Percentiles rank a stretch among this genome's conserved stretches.
Evolutionary conservation across 768 basidiomycete genomes (phyloP).

Genomic region (Termitomyces titanicus): DNA sequence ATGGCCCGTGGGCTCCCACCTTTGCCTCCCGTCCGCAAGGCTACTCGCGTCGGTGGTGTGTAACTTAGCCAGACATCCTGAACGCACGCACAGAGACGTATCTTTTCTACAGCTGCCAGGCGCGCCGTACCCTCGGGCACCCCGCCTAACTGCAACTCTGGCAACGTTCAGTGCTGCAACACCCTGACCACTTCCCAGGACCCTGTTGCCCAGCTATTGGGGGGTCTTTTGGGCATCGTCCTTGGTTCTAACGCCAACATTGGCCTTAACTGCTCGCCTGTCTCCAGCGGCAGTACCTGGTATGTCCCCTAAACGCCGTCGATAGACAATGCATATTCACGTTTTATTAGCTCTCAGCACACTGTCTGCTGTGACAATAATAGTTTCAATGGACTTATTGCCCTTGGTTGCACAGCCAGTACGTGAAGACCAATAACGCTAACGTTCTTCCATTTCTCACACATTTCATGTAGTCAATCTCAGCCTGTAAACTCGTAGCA

Average conservation of each 20-base stretch:
- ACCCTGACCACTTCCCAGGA: conserved; percentile 17
- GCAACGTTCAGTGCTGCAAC: conserved; percentile 43
- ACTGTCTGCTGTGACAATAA: conserved; percentile 47
- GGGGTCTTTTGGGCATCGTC: conserved; percentile 29
- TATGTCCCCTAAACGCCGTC: conserved; percentile 10
- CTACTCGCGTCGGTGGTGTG: conserved; percentile 30
- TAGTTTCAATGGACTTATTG: conserved; percentile 39
- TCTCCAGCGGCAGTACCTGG: conserved; percentile 27
- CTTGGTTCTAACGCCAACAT: conserved; percentile 20
- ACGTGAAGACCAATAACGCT: conserved; percentile 14
- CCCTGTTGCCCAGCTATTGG: conserved; percentile 13
- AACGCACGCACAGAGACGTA: neutral
- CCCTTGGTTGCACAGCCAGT: conserved; percentile 41
- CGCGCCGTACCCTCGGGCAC: conserved; percentile 30
- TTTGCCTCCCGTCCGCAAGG: conserved; percentile 38
- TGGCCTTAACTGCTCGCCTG: conserved; percentile 34
- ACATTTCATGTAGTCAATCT: conserved; percentile 16
- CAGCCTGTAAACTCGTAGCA: conserved; percentile 14
- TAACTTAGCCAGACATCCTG: neutral
- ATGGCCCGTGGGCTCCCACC: conserved; percentile 51
- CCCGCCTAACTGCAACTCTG: conserved; percentile 36
- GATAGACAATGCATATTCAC: neutral
- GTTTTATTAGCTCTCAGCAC: conserved; percentile 29
- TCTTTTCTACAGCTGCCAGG: conserved; percentile 29
- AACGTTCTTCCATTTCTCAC: neutral